Evolutionary conservation across 768 basidiomycete genomes (phyloP), one percentile per base, ranked within the genome.

Genomic region (Tulasnella sp.): DNA sequence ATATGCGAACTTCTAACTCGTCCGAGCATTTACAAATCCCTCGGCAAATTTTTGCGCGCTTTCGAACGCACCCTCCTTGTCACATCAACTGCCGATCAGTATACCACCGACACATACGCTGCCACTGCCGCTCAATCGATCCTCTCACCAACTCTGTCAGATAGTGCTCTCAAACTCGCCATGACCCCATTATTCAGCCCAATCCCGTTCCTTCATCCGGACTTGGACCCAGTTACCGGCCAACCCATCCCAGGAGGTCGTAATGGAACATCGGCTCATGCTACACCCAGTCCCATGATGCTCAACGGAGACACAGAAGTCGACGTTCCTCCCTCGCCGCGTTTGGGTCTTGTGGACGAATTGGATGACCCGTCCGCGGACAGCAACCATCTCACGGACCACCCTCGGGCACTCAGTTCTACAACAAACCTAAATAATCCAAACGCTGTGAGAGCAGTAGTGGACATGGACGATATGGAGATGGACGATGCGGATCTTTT

Each of bases 21-120:
- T 5, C 86, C 85, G 78, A 85, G 86, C 67, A 88, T 93, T 79
- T 96, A 96, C 86, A 89, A 85, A 67, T 87, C 88, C 37, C 84
- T 93, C 19, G 93, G 94, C 64, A 97, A 96, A 83, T 96, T 94
- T 81, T 87, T 95, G 49, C 91, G 94, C 2, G 94, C 94, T 1
- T 85, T 96, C 15, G 93, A 94, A 80, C 92, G 91, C 81, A 86
- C 91, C 15, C 84, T 94, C 29, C 90, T 93, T 29, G 93, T 97
- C 71, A 94, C 94, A 4, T 94, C 94, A 1, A 88, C 91, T 8
- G 88, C 87, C 86, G 86, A 90, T 78, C 86, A 88, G 76, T 95
- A 93, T 82, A 90, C 91, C 8, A 22, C 72, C 71, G 74, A 76
- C 58, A 77, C 79, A 29, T 72, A 77, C 72, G 74, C 77, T 34